Evolutionary conservation across 169 alveolate species (phyloP).

Genomic region (Pseudocohnilembus persalinus): DNA sequence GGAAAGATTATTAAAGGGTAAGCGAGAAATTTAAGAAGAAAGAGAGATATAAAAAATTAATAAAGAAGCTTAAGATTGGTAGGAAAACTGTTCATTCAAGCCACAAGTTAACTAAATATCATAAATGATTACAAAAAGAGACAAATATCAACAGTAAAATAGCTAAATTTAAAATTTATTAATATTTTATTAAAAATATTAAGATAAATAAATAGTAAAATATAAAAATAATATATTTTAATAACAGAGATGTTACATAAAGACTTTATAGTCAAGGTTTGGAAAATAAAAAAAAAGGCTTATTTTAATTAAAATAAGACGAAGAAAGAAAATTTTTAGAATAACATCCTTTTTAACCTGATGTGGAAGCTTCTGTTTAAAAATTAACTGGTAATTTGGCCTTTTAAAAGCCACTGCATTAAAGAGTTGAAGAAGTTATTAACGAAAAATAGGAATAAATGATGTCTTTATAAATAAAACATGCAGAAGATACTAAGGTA

Average conservation of each 20-base stretch:
- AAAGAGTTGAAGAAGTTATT: slow-evolving; percentile 43
- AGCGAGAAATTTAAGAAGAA: slow-evolving; percentile 10
- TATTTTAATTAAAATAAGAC: too few relatives aligned
- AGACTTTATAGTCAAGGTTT: slow-evolving; percentile 40
- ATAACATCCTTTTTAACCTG: slow-evolving; percentile 37
- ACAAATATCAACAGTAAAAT: neutral
- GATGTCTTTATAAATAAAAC: slow-evolving; percentile 14
- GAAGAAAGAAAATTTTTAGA: neutral
- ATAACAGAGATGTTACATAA: slow-evolving; percentile 23
- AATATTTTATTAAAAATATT: too few relatives aligned
- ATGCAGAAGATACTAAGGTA: neutral
- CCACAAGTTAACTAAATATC: slow-evolving; percentile 35
- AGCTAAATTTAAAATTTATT: neutral
- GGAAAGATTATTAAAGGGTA: slow-evolving; percentile 43
- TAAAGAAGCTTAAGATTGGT: slow-evolving; percentile 16
- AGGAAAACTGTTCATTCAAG: slow-evolving; percentile 36
- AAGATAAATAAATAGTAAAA: neutral
- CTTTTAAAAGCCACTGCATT: slow-evolving; percentile 31
- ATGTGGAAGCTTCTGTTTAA: neutral
- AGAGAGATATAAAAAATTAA: slow-evolving; percentile 31
- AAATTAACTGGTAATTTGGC: slow-evolving; percentile 29
- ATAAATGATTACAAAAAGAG: slow-evolving; percentile 1
- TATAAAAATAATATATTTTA: neutral
- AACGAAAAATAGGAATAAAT: slow-evolving; percentile 39
- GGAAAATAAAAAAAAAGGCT: slow-evolving; percentile 19